Evolutionary conservation across 106 monocot genomes (phyloP).

Genomic region (Phalaenopsis equestris): DNA sequence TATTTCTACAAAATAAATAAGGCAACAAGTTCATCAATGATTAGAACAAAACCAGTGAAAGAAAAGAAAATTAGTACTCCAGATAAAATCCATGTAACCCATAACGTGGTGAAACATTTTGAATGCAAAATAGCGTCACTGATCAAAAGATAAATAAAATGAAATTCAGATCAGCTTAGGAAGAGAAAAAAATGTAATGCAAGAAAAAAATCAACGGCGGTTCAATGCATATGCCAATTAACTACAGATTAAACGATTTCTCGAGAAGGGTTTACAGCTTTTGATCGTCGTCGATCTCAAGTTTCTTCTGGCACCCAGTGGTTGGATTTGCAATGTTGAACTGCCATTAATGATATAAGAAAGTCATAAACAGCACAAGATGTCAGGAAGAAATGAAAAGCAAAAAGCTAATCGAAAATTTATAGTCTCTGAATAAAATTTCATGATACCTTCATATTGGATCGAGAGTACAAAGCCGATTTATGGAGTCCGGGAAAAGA

Average conservation of each 20-base stretch:
- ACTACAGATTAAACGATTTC: background rate
- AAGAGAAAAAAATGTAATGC: background rate
- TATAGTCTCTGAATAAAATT: background rate
- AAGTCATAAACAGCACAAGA: background rate
- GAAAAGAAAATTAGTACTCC: background rate
- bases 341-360: conserved; percentile 8
- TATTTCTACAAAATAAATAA: too few species aligned
- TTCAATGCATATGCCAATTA: background rate
- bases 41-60: background rate
- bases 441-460: background rate
- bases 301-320: conserved; percentile 66
- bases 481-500: background rate
- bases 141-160: background rate
- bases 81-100: background rate
- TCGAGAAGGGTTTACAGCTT: conserved; percentile 32
- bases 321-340: conserved; percentile 60
- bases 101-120: background rate
- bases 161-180: background rate
- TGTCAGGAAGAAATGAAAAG: background rate
- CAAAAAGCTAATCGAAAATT: background rate
- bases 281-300: conserved; percentile 59
- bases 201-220: background rate
- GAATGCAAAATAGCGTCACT: background rate
- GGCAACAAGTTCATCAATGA: background rate
- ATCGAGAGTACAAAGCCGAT: background rate